These are phyloP conservation scores for Alternaria viburni DNA, from an alignment of 2,329 filamentous ascomycete species.

Conservation along the genomic window DNA sequence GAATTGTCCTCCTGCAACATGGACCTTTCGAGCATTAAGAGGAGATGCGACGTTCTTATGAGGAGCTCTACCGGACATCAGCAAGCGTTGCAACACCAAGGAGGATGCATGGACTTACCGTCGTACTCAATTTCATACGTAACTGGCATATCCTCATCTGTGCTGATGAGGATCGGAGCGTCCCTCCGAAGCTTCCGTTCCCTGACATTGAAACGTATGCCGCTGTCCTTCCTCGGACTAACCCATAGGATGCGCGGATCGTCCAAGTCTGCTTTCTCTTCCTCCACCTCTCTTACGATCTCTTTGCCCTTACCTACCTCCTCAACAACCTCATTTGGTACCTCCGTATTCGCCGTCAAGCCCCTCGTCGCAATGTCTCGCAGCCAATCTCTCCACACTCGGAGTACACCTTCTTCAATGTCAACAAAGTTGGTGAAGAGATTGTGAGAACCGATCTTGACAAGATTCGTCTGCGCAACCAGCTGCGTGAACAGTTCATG, in stretches of 20 bases:
- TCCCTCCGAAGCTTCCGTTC: slow-evolving; percentile 56
- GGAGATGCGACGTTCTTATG: slow-evolving; percentile 40
- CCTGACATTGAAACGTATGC: slow-evolving; percentile 70
- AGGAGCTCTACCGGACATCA: slow-evolving; percentile 33
- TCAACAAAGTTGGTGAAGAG: slow-evolving; percentile 70
- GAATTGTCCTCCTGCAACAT: slow-evolving; percentile 64
- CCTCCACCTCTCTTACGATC: slow-evolving; percentile 14
- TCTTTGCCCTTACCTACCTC: slow-evolving; percentile 32
- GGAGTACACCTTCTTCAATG: slow-evolving; percentile 70
- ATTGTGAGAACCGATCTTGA: slow-evolving; percentile 66
- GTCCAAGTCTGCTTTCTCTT: slow-evolving; percentile 14
- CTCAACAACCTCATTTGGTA: slow-evolving; percentile 28
- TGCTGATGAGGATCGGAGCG: slow-evolving; percentile 62
- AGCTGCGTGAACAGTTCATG: slow-evolving; percentile 78
- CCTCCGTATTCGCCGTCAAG: slow-evolving; percentile 16
- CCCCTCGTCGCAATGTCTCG: slow-evolving; percentile 48
- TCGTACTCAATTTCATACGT: slow-evolving; percentile 75
- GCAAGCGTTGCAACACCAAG: not conserved
- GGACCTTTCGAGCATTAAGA: slow-evolving; percentile 66
- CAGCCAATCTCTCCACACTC: slow-evolving; percentile 78
- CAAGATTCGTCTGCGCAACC: slow-evolving; percentile 70
- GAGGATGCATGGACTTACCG: slow-evolving; percentile 57
- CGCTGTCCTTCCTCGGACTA: slow-evolving; percentile 67
- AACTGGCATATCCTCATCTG: slow-evolving; percentile 69
- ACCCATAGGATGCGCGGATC: slow-evolving; percentile 68